These are phyloP conservation scores for Saraca asoca DNA, from an alignment of 331 rosid genomes.

Conservation along the genomic window DNA sequence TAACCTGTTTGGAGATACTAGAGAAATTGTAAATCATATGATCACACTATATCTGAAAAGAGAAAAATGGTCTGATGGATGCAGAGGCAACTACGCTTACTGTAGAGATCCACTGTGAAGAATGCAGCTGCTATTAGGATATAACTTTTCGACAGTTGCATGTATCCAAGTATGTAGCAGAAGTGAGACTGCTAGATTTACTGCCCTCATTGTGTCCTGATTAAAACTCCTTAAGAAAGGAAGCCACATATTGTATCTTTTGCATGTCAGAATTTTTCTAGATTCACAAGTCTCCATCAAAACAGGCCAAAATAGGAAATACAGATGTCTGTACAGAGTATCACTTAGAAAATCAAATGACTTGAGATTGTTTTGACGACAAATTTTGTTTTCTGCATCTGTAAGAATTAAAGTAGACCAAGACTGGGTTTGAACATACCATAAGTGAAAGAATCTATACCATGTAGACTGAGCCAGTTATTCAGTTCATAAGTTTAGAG, in stretches of 20 bases:
- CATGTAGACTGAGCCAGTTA: no score
- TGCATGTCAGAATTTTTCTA: neutral
- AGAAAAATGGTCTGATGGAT: neutral
- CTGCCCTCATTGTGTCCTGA: neutral
- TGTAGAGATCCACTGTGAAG: neutral
- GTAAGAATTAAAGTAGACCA: neutral
- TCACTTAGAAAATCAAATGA: neutral
- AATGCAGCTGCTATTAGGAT: no score
- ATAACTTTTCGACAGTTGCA: no score
- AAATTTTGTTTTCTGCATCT: no score
- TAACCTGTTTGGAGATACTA: constrained; percentile 34
- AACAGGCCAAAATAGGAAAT: no score
- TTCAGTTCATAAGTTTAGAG: no score
- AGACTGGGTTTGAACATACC: no score
- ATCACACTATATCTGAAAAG: neutral
- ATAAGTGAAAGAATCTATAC: no score
- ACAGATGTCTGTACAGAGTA: neutral
- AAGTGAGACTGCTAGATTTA: neutral
- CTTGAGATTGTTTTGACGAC: neutral
- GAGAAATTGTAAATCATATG: neutral
- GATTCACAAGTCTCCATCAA: neutral
- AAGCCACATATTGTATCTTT: neutral
- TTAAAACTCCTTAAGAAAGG: neutral
- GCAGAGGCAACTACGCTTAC: neutral
- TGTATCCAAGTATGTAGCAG: neutral